These are phyloP conservation scores for Candida pseudofarinosa DNA, from an alignment of 805 yeast species.

Conservation along the genomic window DNA sequence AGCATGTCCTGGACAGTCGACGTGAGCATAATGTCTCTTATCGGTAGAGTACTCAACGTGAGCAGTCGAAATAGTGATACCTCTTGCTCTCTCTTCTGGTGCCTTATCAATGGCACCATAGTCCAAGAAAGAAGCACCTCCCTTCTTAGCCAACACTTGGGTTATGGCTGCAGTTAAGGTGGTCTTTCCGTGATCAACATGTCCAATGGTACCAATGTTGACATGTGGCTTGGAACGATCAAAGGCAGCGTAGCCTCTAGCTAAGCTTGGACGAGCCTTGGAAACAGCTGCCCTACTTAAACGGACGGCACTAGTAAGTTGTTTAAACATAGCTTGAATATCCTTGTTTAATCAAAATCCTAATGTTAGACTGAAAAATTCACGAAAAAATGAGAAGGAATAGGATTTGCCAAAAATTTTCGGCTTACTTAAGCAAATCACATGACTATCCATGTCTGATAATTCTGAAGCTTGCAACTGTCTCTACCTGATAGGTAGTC, in stretches of 20 bases:
- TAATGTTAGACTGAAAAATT: neutral
- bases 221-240: constrained; percentile 96
- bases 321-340: constrained; percentile 22
- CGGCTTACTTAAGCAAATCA: neutral
- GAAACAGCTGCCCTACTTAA: constrained; percentile 18
- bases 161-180: constrained; percentile 98
- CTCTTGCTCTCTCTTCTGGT: constrained; percentile 99
- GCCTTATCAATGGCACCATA: constrained; percentile 93
- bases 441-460: neutral
- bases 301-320: constrained; percentile 26
- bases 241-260: constrained; percentile 62
- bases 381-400: neutral
- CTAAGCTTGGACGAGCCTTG: constrained; percentile 25
- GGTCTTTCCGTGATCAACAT: constrained; percentile 98
- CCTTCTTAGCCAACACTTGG: constrained; percentile 80
- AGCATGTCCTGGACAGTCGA: constrained; percentile 98
- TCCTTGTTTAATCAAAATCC: neutral
- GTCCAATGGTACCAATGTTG: constrained; percentile 97
- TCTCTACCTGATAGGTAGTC: no score
- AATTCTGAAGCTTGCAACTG: no score
- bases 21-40: constrained; percentile 95
- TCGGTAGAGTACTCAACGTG: constrained; percentile 96
- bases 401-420: neutral
- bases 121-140: constrained; percentile 93
- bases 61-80: constrained; percentile 97